Evolutionary conservation across 2,329 filamentous ascomycete genomes (phyloP), one percentile per base, ranked within the genome.

Genomic region (Arachnomyces sp.): DNA sequence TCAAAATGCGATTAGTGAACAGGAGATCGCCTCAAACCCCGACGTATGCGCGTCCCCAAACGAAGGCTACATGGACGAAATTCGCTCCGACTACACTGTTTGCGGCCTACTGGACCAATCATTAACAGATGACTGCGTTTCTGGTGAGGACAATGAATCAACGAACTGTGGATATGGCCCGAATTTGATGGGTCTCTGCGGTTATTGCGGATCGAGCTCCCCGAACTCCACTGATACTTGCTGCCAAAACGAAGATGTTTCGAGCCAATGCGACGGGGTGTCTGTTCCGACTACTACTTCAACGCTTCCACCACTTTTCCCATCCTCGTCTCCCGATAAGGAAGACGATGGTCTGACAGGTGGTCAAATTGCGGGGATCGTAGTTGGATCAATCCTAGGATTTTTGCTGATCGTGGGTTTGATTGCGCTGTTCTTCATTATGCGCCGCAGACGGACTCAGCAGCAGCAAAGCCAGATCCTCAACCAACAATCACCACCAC

Each of bases 181-280:
- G 48, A 83, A 82, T 53, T 60, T 80, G 6, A 65, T 73, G 40
- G 88, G 89, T 2, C 72, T 98, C 28, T 98, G 92, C 67, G 79
- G 81, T 3, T 95, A 92, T 62, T 98, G 92, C 62, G 74, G 77
- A 31, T 72, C 79, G 5, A 90, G 84, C 52, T 88, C 89, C 18
- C 77, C 81, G 47, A 96, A 96, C 63, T 83, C 87, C 7, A 96
- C 90, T 37, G 90, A 96, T 60, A 93, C 89, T 3, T 98, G 92
- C 69, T 98, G 92, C 63, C 82, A 88, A 55, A 87, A 79, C 53
- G 80, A 89, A 4, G 73, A 87, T 46, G 81, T 82, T n/a, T 76
- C 85, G 43, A 66, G 67, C 17, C 76, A 80, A 47, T 98, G 92
- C 60, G 66, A 76, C 36, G 76, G 77, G 37, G 84, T 98, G n/a